Base-by-base conservation (phyloP, 805 yeast genomes). In the Metschnikowia koreensis region DNA sequence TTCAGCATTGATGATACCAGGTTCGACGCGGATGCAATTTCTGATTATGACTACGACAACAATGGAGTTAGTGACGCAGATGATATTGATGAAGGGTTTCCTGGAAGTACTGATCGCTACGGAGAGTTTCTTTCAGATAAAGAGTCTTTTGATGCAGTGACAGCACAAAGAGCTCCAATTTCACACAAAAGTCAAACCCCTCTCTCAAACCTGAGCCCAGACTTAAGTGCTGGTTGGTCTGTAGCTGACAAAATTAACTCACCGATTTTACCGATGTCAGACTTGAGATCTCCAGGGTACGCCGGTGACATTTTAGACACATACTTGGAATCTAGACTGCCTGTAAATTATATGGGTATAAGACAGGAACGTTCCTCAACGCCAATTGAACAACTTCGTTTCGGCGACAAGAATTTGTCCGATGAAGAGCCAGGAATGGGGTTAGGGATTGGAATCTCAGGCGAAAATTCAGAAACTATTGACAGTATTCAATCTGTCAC, bases 41-140 rank as follows among this genome's bases (percentile, higher is more conserved):
- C 73, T 7, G 77, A 70, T 52, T 74, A 74, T 46, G 79, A 74
- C 51, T 74, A 65, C 56, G 79, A 74, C 41, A 73, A 74, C 55
- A 74, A 74, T 51, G 78, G 79, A 1, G 50, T 70, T 46, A 72
- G 64, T 15, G 73, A 70, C 36, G 59, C 48, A 15, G 57, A 41
- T 10, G 57, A 48, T 12, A 65, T 60, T 17, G 62, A 41, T 11
- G 67, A 60, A 40, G 56, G 47, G 12, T 50, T 50, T 36, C 52
- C 53, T 10, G 54, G 48, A 22, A 40, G 56, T 12, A 47, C 46
- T 13, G 43, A 49, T 44, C 55, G 54, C 48, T 44, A 41, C 55
- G 42, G 54, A 29, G 54, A 64, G 62, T 52, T 69, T 61, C 40
- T 71, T 56, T 53, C 59, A 1, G 56, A 54, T 12, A 44, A 31